Evolutionary conservation across 768 basidiomycete genomes (phyloP).

Genomic region (Kwoniella dejecticola): DNA sequence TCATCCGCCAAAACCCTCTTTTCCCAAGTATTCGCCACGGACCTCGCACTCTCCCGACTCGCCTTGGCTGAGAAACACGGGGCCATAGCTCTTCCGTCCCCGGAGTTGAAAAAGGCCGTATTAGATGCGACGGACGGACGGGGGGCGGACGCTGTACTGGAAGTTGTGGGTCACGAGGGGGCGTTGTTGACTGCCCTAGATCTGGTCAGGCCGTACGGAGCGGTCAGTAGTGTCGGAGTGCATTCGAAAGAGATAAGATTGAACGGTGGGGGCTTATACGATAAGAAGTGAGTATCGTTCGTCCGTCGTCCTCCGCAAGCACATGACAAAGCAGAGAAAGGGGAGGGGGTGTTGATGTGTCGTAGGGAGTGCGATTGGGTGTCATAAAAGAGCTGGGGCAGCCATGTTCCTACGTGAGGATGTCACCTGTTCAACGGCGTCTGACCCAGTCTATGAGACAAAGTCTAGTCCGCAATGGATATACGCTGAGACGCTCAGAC

Average conservation of each 20-base stretch:
- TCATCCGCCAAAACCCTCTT: constrained; percentile 53
- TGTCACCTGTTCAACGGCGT: too few species aligned
- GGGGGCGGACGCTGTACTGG: constrained; percentile 55
- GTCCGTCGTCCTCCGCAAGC: too few species aligned
- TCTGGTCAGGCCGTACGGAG: constrained; percentile 51
- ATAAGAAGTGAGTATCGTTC: constrained; percentile 52
- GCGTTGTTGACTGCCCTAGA: constrained; percentile 50
- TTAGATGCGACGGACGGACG: constrained; percentile 42
- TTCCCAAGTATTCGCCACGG: constrained; percentile 47
- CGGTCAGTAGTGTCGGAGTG: constrained; percentile 49
- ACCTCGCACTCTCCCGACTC: constrained; percentile 28
- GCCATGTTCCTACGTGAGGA: too few species aligned
- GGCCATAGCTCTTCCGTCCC: constrained; percentile 46
- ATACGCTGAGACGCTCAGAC: too few species aligned
- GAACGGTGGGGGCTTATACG: constrained; percentile 39
- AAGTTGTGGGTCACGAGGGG: constrained; percentile 53
- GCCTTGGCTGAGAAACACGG: constrained; percentile 53
- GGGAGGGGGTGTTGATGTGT: background rate
- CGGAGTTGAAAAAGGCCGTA: constrained; percentile 27
- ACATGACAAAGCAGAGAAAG: too few species aligned
- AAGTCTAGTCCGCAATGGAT: too few species aligned
- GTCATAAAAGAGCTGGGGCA: too few species aligned
- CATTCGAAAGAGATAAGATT: constrained; percentile 39
- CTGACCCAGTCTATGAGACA: too few species aligned
- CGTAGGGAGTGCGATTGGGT: too few species aligned